A percentile compares a stretch with the other conserved stretches of the same genome.
Conservation (phyloP, 1,284 basidiomycete genomes). For the Cryptococcus sp. region DNA sequence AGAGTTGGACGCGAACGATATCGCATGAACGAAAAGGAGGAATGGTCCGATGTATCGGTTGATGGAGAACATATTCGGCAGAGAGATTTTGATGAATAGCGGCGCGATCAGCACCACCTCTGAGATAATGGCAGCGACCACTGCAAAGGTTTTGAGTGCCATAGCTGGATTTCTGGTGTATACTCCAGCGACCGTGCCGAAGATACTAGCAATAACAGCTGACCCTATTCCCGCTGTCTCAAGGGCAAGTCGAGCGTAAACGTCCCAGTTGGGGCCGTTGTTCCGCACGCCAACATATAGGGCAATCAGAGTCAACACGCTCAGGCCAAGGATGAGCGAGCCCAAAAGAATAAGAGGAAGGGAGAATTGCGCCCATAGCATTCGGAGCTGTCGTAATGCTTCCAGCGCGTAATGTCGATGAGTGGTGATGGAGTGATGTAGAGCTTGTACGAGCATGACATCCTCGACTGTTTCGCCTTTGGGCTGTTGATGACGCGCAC, state of each 20-base stretch:
- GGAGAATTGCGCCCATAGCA: slow-evolving; percentile 95
- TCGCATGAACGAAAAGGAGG: slow-evolving; percentile 65
- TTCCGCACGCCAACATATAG: slow-evolving; percentile 51
- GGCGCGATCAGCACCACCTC: slow-evolving; percentile 43
- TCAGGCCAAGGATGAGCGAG: slow-evolving; percentile 52
- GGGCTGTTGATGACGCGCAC: slow-evolving; percentile 5
- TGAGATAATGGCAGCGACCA: slow-evolving; percentile 34
- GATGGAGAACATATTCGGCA: slow-evolving; percentile 22
- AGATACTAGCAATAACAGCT: slow-evolving; percentile 23
- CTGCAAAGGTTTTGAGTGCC: slow-evolving; percentile 52
- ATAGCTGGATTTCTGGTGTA: slow-evolving; percentile 54
- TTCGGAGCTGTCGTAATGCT: slow-evolving; percentile 71
- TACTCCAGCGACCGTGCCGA: slow-evolving; percentile 39
- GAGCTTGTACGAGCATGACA: slow-evolving; percentile 6
- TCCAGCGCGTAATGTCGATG: slow-evolving; percentile 61
- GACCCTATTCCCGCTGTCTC: slow-evolving; percentile 35
- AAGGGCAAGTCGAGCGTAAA: slow-evolving; percentile 45
- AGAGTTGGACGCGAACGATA: slow-evolving; percentile 85
- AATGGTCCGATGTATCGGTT: slow-evolving; percentile 54
- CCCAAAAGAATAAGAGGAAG: slow-evolving; percentile 71
- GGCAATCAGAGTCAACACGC: slow-evolving; percentile 43
- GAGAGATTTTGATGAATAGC: slow-evolving; percentile 23
- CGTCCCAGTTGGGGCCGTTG: slow-evolving; percentile 45
- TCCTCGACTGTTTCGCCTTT: neutral
- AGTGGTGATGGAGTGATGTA: slow-evolving; percentile 21